phyloP scores from a whole-genome alignment of 2,329 filamentous ascomycete species.

The Cercospora sp. region DNA sequence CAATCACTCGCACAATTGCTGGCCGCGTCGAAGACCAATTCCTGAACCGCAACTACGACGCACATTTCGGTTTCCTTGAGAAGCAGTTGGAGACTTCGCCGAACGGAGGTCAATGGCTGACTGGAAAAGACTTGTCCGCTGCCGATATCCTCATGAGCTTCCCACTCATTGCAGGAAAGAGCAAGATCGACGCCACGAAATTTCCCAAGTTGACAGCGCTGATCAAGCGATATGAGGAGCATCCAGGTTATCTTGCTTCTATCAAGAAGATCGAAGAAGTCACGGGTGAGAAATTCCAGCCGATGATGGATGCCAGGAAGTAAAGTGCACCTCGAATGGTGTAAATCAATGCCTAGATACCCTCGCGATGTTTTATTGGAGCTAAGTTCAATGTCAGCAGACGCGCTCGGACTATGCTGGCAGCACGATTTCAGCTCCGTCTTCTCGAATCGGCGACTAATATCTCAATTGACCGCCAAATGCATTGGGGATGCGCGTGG shows the following conservation, averaged over 20 bases:
- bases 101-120: slow-evolving; percentile 52
- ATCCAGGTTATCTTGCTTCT: slow-evolving; percentile 50
- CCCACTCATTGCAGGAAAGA: slow-evolving; percentile 49
- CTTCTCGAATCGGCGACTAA: background rate
- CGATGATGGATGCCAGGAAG: slow-evolving; percentile 14
- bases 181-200: slow-evolving; percentile 43
- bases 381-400: background rate
- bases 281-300: slow-evolving; percentile 34
- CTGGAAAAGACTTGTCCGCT: slow-evolving; percentile 50
- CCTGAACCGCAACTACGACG: slow-evolving; percentile 50
- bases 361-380: background rate
- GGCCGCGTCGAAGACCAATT: slow-evolving; percentile 48
- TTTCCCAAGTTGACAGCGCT: slow-evolving; percentile 53
- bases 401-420: background rate
- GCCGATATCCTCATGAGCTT: slow-evolving; percentile 57
- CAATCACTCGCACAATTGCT: slow-evolving; percentile 59
- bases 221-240: slow-evolving; percentile 46
- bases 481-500: background rate
- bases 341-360: background rate
- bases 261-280: slow-evolving; percentile 52
- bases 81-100: slow-evolving; percentile 50
- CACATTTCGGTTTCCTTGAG: slow-evolving; percentile 55
- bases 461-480: background rate
- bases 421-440: background rate
- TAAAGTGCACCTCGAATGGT: background rate